Evolutionary conservation across 139 green algal genomes (phyloP), one percentile per base, ranked within the genome.

Genomic region (Picochlorum costavermella): DNA sequence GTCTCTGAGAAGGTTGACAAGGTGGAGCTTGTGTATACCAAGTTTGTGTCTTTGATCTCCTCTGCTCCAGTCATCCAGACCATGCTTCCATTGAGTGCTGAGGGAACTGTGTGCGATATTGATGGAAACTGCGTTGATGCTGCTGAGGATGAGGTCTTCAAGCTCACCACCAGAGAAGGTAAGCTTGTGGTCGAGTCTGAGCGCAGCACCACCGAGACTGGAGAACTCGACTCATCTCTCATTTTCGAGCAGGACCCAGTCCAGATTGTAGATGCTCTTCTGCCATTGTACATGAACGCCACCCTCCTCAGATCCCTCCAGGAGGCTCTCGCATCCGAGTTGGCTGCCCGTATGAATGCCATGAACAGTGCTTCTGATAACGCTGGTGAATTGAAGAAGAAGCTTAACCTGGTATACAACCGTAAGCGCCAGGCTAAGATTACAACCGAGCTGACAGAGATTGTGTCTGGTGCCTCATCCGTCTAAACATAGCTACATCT

Each of bases 161-260:
- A 87, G 69, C 86, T 98, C 14, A 98, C 92, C 64, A 91, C 87
- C 55, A 75, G 74, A 51, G 89, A 86, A 48, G 92, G 92, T 49
- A 76, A 90, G 78, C 79, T 98, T 29, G 72, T 73, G 2, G 82
- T 98, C 37, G 86, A 96, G 80, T 75, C 87, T 50, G 88, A 97
- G 81, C 70, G 74, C 56, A 65, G 78, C 43, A 60, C 67, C 60
- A 92, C 86, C 46, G 78, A 87, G 23, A 90, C 81, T 45, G 61
- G 58, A 23, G 75, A 84, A 40, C 81, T 98, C 62, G 89, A 98
- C 71, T 72, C 79, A 36, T 69, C 70, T 61, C 81, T 98, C 16
- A 92, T 96, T 75, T 99, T 99, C 64, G 94, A 99, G 86, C 94
- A 99, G 82, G 94, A 98, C 69, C 92, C 94, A 23, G 77, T 88